A percentile compares a stretch with the other conserved stretches of the same genome.
These are phyloP conservation scores for Saccharomyces hybrid DNA, from an alignment of 1,139 yeast species.

Conservation along the genomic window DNA sequence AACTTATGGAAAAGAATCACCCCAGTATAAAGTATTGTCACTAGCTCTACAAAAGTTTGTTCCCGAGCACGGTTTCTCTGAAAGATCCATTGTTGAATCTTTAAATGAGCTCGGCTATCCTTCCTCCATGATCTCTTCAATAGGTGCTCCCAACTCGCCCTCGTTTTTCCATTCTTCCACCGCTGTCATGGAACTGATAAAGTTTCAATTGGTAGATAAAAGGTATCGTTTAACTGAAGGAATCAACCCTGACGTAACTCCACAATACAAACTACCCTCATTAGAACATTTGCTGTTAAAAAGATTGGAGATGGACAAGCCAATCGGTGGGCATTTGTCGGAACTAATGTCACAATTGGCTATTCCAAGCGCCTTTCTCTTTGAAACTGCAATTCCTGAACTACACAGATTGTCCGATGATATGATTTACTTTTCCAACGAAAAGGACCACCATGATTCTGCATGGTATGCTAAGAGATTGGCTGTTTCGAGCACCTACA, in stretches of 20 bases:
- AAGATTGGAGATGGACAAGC: constrained; percentile 57
- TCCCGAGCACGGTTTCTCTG: constrained; percentile 63
- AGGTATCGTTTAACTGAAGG: constrained; percentile 39
- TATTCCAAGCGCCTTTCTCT: constrained; percentile 31
- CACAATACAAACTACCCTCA: constrained; percentile 22
- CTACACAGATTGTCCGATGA: constrained; percentile 76
- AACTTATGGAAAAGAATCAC: constrained; percentile 27
- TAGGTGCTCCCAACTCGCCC: constrained; percentile 34
- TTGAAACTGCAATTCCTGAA: constrained; percentile 42
- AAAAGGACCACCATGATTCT: constrained; percentile 63
- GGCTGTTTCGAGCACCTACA: constrained; percentile 60
- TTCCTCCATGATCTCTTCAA: constrained; percentile 58
- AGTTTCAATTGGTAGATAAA: constrained; percentile 54
- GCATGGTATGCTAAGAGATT: constrained; percentile 90
- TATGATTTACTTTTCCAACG: constrained; percentile 72
- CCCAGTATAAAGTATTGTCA: constrained; percentile 37
- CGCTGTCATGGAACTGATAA: constrained; percentile 53
- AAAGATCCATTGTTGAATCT: constrained; percentile 52
- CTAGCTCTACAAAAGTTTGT: constrained; percentile 46
- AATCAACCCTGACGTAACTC: constrained; percentile 20
- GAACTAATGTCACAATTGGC: constrained; percentile 32
- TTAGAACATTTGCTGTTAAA: constrained; percentile 45
- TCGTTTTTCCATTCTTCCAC: constrained; percentile 33
- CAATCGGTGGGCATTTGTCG: constrained; percentile 39
- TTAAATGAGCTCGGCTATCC: constrained; percentile 53